These are phyloP conservation scores for Candida andamanensis DNA, from an alignment of 805 yeast genomes.

Conservation along the genomic window DNA sequence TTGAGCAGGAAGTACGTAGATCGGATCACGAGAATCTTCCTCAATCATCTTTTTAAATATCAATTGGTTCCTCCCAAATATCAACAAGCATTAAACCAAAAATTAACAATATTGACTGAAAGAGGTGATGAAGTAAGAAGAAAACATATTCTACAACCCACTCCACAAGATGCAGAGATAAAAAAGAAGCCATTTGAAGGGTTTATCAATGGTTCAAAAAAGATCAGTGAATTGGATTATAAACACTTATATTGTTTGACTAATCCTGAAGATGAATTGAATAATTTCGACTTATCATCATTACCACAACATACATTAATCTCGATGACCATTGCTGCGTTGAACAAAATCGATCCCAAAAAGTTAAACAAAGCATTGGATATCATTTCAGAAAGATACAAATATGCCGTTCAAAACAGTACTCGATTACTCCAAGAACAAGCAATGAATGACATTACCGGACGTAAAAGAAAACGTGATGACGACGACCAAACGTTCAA, in stretches of 20 bases:
- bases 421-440: too few species aligned
- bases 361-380: constrained; percentile 61
- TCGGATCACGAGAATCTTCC: constrained; percentile 45
- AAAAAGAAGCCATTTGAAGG: constrained; percentile 40
- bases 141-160: constrained; percentile 27
- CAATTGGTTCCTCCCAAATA: constrained; percentile 32
- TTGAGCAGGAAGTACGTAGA: constrained; percentile 59
- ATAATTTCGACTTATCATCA: constrained; percentile 63
- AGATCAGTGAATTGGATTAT: constrained; percentile 37
- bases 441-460: constrained; percentile 2
- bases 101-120: constrained; percentile 24
- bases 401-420: constrained; percentile 24
- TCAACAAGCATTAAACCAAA: constrained; percentile 23
- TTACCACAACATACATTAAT: constrained; percentile 62
- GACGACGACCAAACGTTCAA: constrained; percentile 2
- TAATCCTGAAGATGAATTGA: constrained; percentile 53
- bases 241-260: constrained; percentile 65
- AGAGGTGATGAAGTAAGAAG: constrained; percentile 39
- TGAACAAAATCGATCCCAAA: constrained; percentile 48
- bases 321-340: constrained; percentile 62
- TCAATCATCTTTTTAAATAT: constrained; percentile 33
- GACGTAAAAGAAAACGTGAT: constrained; percentile 3
- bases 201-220: constrained; percentile 28
- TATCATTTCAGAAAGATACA: constrained; percentile 64
- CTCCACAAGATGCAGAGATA: constrained; percentile 26